phyloP scores from a whole-genome alignment of 352 stramenopile species.

The Phytophthora fragariaefolia region DNA sequence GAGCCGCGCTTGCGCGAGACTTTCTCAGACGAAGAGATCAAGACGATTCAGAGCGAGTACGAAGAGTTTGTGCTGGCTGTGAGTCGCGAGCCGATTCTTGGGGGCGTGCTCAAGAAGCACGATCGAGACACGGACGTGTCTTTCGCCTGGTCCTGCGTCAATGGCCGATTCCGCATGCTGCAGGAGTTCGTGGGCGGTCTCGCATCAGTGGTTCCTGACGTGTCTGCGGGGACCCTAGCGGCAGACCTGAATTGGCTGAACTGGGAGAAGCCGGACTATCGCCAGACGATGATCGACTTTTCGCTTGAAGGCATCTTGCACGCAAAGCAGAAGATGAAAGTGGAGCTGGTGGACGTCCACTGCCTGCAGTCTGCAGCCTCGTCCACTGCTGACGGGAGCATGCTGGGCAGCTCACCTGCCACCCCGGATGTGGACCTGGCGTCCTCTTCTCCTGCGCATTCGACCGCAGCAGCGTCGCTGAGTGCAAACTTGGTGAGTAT shows the following conservation, averaged over 20 bases:
- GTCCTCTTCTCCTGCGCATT: constrained; percentile 13
- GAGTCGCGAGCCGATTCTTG: constrained; percentile 56
- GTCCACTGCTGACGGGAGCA: constrained; percentile 11
- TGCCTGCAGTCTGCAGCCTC: constrained; percentile 31
- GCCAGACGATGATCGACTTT: constrained; percentile 66
- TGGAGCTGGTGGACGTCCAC: constrained; percentile 67
- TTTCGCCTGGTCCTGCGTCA: constrained; percentile 70
- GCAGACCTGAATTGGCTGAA: constrained; percentile 54
- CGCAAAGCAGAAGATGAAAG: constrained; percentile 67
- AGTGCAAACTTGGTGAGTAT: constrained; percentile 18
- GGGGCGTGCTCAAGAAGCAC: constrained; percentile 62
- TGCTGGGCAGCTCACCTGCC: constrained; percentile 6
- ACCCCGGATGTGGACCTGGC: constrained; percentile 31
- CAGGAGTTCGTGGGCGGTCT: constrained; percentile 66
- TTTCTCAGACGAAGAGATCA: constrained; percentile 51
- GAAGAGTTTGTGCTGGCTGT: constrained; percentile 55
- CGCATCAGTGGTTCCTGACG: constrained; percentile 51
- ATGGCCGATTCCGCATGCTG: constrained; percentile 53
- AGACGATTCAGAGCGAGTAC: constrained; percentile 53
- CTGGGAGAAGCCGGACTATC: constrained; percentile 74
- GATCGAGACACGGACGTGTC: constrained; percentile 61
- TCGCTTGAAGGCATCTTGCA: constrained; percentile 71
- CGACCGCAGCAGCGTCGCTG: constrained; percentile 12
- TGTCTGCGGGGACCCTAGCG: constrained; percentile 38
- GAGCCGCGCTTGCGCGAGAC: constrained; percentile 51